Conservation (phyloP, 345 rosid species). For the Populus deltoides region DNA sequence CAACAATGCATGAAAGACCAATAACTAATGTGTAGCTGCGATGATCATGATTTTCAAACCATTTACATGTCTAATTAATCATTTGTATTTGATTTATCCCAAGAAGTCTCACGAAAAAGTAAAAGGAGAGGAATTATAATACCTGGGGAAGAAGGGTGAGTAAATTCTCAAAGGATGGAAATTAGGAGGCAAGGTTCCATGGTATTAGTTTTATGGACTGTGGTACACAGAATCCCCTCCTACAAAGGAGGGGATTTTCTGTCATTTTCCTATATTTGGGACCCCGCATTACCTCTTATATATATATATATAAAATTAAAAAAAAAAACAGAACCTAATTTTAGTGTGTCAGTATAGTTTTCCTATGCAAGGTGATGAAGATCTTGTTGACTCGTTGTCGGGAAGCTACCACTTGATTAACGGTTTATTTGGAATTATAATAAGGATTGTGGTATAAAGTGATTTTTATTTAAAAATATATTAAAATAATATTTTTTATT, state of each 20-base stretch:
- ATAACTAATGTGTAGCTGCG: background rate
- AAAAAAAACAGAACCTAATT: background rate
- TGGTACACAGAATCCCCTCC: conserved; percentile 15
- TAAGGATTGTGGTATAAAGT: too few species aligned
- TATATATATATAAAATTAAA: too few species aligned
- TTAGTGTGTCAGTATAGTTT: background rate
- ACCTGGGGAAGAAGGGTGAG: conserved; percentile 27
- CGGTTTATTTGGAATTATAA: too few species aligned
- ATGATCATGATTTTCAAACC: background rate
- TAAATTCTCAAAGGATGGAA: conserved; percentile 23
- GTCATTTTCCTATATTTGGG: background rate
- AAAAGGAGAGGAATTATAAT: background rate
- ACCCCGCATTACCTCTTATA: too few species aligned
- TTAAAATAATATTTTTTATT: too few species aligned
- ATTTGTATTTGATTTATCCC: background rate
- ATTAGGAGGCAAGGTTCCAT: conserved; percentile 1
- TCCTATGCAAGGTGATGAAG: background rate
- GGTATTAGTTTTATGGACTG: conserved; percentile 3
- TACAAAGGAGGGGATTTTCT: conserved; percentile 12
- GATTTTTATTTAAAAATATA: too few species aligned
- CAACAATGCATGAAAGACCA: background rate
- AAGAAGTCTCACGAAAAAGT: background rate
- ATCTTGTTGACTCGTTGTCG: background rate
- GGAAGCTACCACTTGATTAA: background rate
- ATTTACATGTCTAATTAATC: background rate